Evolutionary conservation across 495 filamentous ascomycete genomes (phyloP).

Genomic region (Xylaria telfairii): DNA sequence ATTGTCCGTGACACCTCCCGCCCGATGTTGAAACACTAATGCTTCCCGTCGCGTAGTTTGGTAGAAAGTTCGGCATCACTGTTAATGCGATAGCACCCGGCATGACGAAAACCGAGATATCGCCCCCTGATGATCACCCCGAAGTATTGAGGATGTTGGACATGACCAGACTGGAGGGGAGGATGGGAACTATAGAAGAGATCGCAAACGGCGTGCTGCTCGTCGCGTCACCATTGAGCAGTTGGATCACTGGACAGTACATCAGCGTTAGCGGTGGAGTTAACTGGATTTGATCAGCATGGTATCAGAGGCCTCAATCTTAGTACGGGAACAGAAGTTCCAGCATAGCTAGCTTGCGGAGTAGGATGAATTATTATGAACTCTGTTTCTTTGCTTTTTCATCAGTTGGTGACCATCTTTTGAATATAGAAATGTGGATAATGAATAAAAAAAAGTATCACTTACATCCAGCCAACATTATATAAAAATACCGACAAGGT

Average conservation of each 20-base stretch:
- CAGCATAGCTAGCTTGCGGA: neutral
- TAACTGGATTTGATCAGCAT: constrained; percentile 25
- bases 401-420: neutral
- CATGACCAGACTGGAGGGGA: constrained; percentile 25
- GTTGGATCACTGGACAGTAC: constrained; percentile 58
- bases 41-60: neutral
- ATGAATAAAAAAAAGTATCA: too few species aligned
- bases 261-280: constrained; percentile 54
- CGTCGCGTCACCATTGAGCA: constrained; percentile 48
- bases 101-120: constrained; percentile 27
- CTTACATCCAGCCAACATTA: too few species aligned
- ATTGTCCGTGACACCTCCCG: neutral
- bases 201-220: constrained; percentile 55
- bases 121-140: constrained; percentile 21
- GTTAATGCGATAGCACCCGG: constrained; percentile 35
- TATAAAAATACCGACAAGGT: too few species aligned
- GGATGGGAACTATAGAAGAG: constrained; percentile 39
- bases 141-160: constrained; percentile 14
- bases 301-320: neutral
- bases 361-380: neutral
- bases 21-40: constrained; percentile 1
- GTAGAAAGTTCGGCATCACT: constrained; percentile 30
- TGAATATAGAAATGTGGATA: neutral
- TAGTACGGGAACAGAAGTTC: neutral
- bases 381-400: neutral